A percentile compares a stretch with the other conserved stretches of the same genome.
Evolutionary conservation across 768 basidiomycete species (phyloP).

Genomic region (Megacollybia marginata): DNA sequence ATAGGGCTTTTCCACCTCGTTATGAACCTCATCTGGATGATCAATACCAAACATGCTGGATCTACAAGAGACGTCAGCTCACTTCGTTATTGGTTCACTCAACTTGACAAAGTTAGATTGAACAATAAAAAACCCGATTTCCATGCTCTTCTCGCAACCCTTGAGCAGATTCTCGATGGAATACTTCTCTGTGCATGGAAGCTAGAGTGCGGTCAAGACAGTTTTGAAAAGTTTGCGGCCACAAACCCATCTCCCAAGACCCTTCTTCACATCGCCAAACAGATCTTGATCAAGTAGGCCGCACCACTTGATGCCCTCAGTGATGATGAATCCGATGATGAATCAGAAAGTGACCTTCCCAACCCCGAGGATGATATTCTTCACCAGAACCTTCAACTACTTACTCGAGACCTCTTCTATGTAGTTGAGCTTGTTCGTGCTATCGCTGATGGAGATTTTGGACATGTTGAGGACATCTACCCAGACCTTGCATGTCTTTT

Average conservation of each 20-base stretch:
- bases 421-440: slow-evolving; percentile 13
- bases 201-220: slow-evolving; percentile 3
- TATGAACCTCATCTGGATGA: slow-evolving; percentile 13
- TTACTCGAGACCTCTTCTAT: slow-evolving; percentile 15
- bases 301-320: no score
- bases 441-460: slow-evolving; percentile 22
- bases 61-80: slow-evolving; percentile 3
- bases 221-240: slow-evolving; percentile 1
- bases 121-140: slow-evolving; percentile 10
- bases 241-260: slow-evolving; percentile 13
- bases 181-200: slow-evolving; percentile 8
- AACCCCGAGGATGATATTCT: no score
- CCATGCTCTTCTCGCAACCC: slow-evolving; percentile 8
- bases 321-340: no score
- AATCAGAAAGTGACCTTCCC: no score
- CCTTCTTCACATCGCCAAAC: slow-evolving; percentile 2
- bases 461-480: slow-evolving; percentile 22
- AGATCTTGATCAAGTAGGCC: slow-evolving; percentile 6
- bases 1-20: slow-evolving; percentile 13
- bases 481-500: slow-evolving; percentile 21
- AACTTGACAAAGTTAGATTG: slow-evolving; percentile 8
- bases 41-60: slow-evolving; percentile 10
- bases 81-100: slow-evolving; percentile 7
- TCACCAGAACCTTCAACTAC: slow-evolving; percentile 4
- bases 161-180: no score